These are phyloP conservation scores for Talaromyces atroroseus DNA, from an alignment of 2,329 filamentous ascomycete genomes.

Conservation along the genomic window DNA sequence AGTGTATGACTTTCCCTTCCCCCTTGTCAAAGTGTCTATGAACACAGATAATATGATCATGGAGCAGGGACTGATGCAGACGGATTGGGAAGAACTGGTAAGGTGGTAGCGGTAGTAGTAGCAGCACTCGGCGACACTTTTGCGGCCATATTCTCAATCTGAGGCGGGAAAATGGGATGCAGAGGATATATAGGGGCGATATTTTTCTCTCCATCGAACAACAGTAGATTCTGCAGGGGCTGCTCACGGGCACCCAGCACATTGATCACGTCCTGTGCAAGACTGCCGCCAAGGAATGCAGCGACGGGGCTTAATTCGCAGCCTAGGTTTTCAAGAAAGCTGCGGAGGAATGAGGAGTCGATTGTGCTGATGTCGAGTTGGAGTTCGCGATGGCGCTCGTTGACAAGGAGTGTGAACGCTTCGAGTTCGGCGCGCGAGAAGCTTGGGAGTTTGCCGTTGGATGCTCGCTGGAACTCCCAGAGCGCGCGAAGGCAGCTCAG, in stretches of 20 bases:
- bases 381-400: slow-evolving; percentile 69
- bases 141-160: slow-evolving; percentile 22
- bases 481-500: slow-evolving; percentile 82
- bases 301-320: slow-evolving; percentile 81
- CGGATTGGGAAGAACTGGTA: not conserved
- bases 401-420: slow-evolving; percentile 71
- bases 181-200: slow-evolving; percentile 75
- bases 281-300: slow-evolving; percentile 80
- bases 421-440: slow-evolving; percentile 61
- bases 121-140: slow-evolving; percentile 14
- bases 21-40: not conserved
- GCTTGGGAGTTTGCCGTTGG: slow-evolving; percentile 51
- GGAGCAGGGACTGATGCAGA: not conserved
- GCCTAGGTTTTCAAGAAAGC: slow-evolving; percentile 80
- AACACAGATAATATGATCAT: not conserved
- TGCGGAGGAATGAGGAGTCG: slow-evolving; percentile 66
- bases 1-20: not conserved
- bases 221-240: slow-evolving; percentile 87
- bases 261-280: slow-evolving; percentile 96
- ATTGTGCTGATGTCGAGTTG: slow-evolving; percentile 64
- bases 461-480: slow-evolving; percentile 72
- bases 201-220: slow-evolving; percentile 82
- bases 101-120: not conserved
- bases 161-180: slow-evolving; percentile 57
- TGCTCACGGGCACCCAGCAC: slow-evolving; percentile 86